Conservation (phyloP, 2,329 filamentous ascomycete species). For the Pseudopyrenochaeta lycopersici region DNA sequence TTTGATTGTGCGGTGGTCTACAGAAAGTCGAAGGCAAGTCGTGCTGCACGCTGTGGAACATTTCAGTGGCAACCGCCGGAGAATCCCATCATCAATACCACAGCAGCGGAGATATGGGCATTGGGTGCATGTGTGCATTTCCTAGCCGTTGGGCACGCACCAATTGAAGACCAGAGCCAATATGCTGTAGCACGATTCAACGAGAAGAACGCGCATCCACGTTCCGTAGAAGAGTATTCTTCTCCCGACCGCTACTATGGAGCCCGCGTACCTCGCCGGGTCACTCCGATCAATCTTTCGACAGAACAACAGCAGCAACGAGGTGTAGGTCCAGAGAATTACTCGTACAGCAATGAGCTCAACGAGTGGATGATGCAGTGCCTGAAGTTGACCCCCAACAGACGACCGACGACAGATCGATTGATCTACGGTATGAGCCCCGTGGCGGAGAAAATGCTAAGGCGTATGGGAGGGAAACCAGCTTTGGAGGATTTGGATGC, state of each 20-base stretch:
- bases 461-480: constrained; percentile 21
- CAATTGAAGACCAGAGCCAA: constrained; percentile 13
- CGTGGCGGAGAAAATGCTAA: constrained; percentile 20
- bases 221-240: constrained; percentile 5
- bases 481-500: constrained; percentile 31
- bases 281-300: constrained; percentile 34
- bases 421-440: constrained; percentile 23
- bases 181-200: neutral
- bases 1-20: constrained; percentile 27
- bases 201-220: constrained; percentile 1
- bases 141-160: constrained; percentile 30
- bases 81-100: constrained; percentile 34
- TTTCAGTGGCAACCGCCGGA: constrained; percentile 44
- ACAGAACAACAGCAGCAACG: constrained; percentile 13
- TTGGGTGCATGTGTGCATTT: constrained; percentile 43
- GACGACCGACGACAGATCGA: constrained; percentile 14
- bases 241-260: constrained; percentile 18
- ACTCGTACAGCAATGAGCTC: constrained; percentile 35
- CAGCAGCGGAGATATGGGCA: constrained; percentile 41
- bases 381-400: constrained; percentile 10
- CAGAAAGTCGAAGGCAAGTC: neutral
- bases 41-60: constrained; percentile 20
- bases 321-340: constrained; percentile 9
- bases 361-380: constrained; percentile 36
- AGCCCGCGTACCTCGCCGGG: constrained; percentile 25